Base-by-base conservation (phyloP, 1,284 basidiomycete species). In the Pseudozyma pruni region DNA sequence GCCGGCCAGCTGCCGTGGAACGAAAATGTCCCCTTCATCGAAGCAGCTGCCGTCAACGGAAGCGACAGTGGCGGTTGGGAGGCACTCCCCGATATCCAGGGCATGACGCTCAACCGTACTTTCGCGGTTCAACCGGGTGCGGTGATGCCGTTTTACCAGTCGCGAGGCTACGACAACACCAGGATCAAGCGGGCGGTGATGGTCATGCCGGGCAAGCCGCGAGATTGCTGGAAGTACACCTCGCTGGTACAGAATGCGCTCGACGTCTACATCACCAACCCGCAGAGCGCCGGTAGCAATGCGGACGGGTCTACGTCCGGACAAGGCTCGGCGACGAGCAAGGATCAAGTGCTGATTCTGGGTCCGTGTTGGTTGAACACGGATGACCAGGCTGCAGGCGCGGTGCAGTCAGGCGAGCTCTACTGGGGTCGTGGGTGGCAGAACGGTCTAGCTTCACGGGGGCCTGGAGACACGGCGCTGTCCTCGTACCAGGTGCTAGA, bases 51-150 rank as follows among this genome's bases (percentile, higher is more conserved):
- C 14, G 74, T 78, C 20, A 50, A 67, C 14, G 68, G 71, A 14
- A 55, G 37, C 32, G 40, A 51, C 4, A 54, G 59, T 8, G 57
- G 47, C 5, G 93, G 93, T 1, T 82, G 77, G 72, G 6, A 59
- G 10, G 50, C 34, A 2, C 35, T 82, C 1, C 79, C 80, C 2
- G 29, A 54, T 0, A 46, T 80, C 9, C 25, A 43, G 4, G 66
- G 50, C 13, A 81, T 81, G 58, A 54, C 60, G 22, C 53, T 82
- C 32, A 76, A 79, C 66, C 57, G 69, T 13, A 70, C 75, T 5
- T 43, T 51, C 22, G 61, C 63, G 5, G 49, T 73, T 11, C 32
- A 20, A 16, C 51, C 60, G 1, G 51, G 38, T 17, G 73, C 64
- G 5, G 53, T 71, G 31, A 54, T 74, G 54, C 80, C 80, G 2